Evolutionary conservation across 371 early-diverging fungal species (phyloP).

Genomic region (Smittium culicis): DNA sequence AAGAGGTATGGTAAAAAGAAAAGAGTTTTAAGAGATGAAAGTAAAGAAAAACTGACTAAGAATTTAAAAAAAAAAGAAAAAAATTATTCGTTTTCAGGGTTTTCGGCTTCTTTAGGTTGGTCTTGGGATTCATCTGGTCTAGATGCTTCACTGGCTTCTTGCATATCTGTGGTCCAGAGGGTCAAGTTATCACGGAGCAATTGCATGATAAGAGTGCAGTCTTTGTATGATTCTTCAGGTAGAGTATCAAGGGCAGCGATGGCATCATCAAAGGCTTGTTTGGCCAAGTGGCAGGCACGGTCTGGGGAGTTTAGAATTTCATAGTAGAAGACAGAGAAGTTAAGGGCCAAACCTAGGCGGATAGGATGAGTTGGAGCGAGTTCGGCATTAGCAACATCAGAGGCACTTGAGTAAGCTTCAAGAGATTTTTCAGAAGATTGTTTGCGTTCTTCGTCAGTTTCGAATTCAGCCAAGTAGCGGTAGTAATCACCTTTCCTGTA

Average conservation of each 20-base stretch:
- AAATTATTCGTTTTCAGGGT: background rate
- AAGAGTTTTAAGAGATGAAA: too few species aligned
- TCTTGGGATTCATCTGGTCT: background rate
- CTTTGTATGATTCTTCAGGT: constrained; percentile 99
- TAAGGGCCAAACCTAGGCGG: constrained; percentile 97
- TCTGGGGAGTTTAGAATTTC: constrained; percentile 98
- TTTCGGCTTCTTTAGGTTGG: background rate
- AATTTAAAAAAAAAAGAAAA: background rate
- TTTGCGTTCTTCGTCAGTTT: constrained; percentile 72
- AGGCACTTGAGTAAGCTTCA: constrained; percentile 93
- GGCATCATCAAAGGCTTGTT: constrained; percentile 98
- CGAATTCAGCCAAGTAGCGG: constrained; percentile 98
- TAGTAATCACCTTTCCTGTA: constrained; percentile 93
- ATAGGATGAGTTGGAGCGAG: constrained; percentile 97
- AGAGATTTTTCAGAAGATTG: constrained; percentile 77
- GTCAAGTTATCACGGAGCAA: constrained; percentile 98
- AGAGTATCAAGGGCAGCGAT: constrained; percentile 98
- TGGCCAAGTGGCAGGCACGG: constrained; percentile 97
- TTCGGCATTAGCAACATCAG: constrained; percentile 84
- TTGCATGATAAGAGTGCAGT: constrained; percentile 99
- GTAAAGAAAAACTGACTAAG: too few species aligned
- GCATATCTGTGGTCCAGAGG: constrained; percentile 97
- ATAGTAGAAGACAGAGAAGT: constrained; percentile 99
- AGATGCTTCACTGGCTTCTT: constrained; percentile 38
- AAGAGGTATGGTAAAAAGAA: too few species aligned